Base-by-base conservation (phyloP, 257 asterid species). In the Nicotiana tomentosiformis region DNA sequence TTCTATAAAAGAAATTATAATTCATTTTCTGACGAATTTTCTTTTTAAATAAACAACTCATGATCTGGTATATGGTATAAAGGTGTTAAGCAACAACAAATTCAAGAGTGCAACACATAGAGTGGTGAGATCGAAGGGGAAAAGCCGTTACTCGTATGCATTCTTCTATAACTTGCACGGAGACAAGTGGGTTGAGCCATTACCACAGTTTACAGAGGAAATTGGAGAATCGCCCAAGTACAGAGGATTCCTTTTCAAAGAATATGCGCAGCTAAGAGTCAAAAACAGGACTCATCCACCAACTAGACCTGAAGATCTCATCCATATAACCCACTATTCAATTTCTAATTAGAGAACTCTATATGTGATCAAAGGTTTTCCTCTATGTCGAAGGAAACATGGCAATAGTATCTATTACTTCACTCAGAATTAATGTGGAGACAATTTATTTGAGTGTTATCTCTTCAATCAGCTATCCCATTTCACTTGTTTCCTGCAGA, bases 51-150 rank as follows among this genome's bases (percentile, higher is more conserved):
- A 37, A 37, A 37, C 2, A 37, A 37, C 43, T 37, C 43, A 4
- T 49, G 55, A 49, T 49, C 4, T 49, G 11, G 43, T 37, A 37
- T 51, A 53, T 53, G 57, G 57, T 3, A 72, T 7, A 69, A 72
- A 90, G 92, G 93, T 90, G 23, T 17, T 88, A 39, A 89, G 86
- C 2, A 89, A 90, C 72, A 81, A 89, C 18, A 90, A 87, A 77
- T 83, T 88, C 56, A 88, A 86, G 88, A 92, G 94, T 60, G 90
- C 96, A 23, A 88, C 88, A 10, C 96, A 90, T 46, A 81, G 92
- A 43, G 93, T 92, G 1, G 83, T 83, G 4, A 87, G 90, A 53
- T 83, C 83, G 3, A 66, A 72, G 72, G 90, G 85, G 78, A 87
- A 30, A 78, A 86, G 78, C 78, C 85, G 90, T 39, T 81, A 87